Percentiles rank a stretch among this genome's conserved stretches.
phyloP scores from a whole-genome alignment of 768 basidiomycete species.

The Fistulinella prunicolor region DNA sequence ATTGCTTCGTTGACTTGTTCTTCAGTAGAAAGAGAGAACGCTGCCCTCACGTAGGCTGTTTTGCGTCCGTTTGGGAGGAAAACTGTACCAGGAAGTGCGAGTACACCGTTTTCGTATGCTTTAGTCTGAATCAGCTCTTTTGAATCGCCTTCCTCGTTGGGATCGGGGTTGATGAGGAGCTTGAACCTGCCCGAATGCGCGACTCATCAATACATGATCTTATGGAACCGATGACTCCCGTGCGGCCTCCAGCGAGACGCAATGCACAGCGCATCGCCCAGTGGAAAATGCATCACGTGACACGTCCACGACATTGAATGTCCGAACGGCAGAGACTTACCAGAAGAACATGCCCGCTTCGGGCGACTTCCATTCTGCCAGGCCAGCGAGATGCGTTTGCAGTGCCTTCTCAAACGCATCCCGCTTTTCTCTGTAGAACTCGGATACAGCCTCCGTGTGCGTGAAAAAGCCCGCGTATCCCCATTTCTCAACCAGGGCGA shows the following conservation, averaged over 20 bases:
- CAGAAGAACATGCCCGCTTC: slow-evolving; percentile 91
- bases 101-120: slow-evolving; percentile 77
- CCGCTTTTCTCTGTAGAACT: slow-evolving; percentile 70
- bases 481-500: slow-evolving; percentile 63
- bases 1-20: slow-evolving; percentile 76
- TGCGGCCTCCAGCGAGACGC: slow-evolving; percentile 5
- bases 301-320: slow-evolving; percentile 5
- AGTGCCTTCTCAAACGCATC: slow-evolving; percentile 78
- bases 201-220: slow-evolving; percentile 18
- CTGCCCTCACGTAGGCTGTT: slow-evolving; percentile 75
- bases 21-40: slow-evolving; percentile 69
- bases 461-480: slow-evolving; percentile 69
- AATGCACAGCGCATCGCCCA: slow-evolving; percentile 1
- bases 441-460: slow-evolving; percentile 68
- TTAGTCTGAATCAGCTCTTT: slow-evolving; percentile 66
- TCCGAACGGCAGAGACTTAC: slow-evolving; percentile 36
- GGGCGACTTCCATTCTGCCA: slow-evolving; percentile 71
- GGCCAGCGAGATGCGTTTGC: slow-evolving; percentile 68
- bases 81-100: slow-evolving; percentile 84
- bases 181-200: slow-evolving; percentile 55
- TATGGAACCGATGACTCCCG: slow-evolving; percentile 2
- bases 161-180: slow-evolving; percentile 43
- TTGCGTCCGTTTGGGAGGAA: slow-evolving; percentile 72
- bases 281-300: slow-evolving; percentile 3
- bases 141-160: slow-evolving; percentile 57